Base-by-base conservation (phyloP, 176 grass and related monocot genomes). In the Paspalum notatum region DNA sequence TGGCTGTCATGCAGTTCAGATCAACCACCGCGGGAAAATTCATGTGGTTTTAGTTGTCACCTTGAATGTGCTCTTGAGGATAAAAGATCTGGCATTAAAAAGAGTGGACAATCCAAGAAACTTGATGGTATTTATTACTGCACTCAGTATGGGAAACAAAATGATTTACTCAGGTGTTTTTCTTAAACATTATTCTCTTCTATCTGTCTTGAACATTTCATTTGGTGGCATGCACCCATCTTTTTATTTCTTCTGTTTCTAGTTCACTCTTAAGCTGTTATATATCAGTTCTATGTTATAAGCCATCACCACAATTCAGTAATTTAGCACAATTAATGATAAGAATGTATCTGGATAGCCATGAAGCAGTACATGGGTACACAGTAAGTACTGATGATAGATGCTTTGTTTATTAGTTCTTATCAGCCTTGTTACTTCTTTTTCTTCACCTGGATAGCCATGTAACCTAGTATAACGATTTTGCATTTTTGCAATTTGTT, bases 91-190 rank as follows among this genome's bases (percentile, higher is more conserved):
- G 87, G 82, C 27, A 90, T 96, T 67, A 27, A 53, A 62, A 70
- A 80, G 67, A 87, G 41, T 81, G 86, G 80, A 17, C 69, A 71
- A 21, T 84, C 70, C 51, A 83, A 85, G 63, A 82, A 77, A 78
- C 83, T 92, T 56, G 90, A 96, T 71, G 90, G 85, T 51, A 62
- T 59, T 66, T 89, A 87, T 80, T 85, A 63, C 66, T 93, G 91
- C 77, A 49, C 56, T 21, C 46, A 74, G 16, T 90, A 87, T 77
- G 80, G 80, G 39, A 89, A 84, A 85, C 54, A 83, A 48, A 90
- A 89, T 84, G 80, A 89, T 87, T 83, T 92, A 54, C 84, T 93
- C 37, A 63, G 86, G 91, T 93, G 86, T 81, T 83, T 83, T 78
- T 60, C 67, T 79, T 21, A 40, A 75, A 77, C 13, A 25, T 9